phyloP scores from a whole-genome alignment of 1,139 yeast species.

The Blastobotrys petasosporus region DNA sequence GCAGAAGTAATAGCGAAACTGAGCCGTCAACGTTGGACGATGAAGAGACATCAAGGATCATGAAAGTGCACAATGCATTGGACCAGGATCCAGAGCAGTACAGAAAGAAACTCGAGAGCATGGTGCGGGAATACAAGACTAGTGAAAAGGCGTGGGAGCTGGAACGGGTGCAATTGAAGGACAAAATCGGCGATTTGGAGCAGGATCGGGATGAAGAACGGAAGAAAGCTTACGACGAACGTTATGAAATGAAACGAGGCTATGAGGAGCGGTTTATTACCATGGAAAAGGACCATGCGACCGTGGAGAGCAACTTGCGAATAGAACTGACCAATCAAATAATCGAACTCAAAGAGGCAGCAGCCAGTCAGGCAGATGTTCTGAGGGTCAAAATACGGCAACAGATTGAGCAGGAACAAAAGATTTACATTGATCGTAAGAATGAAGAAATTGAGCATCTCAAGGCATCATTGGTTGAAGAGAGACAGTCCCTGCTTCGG shows the following conservation, averaged over 20 bases:
- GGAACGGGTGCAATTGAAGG: constrained; percentile 34
- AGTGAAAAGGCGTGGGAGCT: constrained; percentile 35
- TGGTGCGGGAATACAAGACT: constrained; percentile 11
- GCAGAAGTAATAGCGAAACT: neutral
- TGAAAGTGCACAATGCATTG: neutral
- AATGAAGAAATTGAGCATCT: constrained; percentile 4
- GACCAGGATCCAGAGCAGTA: constrained; percentile 7
- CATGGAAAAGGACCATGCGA: constrained; percentile 13
- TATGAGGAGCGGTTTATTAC: constrained; percentile 36
- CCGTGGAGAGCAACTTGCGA: constrained; percentile 29
- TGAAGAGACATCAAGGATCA: neutral
- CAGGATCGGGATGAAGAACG: constrained; percentile 14
- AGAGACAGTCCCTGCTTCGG: neutral
- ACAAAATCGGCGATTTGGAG: constrained; percentile 32
- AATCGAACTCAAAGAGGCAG: constrained; percentile 18
- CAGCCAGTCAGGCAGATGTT: constrained; percentile 8
- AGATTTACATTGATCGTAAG: neutral
- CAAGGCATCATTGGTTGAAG: neutral
- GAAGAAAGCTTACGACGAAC: constrained; percentile 6
- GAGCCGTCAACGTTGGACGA: neutral
- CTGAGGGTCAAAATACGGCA: constrained; percentile 21
- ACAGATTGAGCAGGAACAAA: constrained; percentile 19
- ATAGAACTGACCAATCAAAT: constrained; percentile 24
- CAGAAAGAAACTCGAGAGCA: constrained; percentile 1
- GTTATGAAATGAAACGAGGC: constrained; percentile 36